A percentile compares a stretch with the other conserved stretches of the same genome.
phyloP scores from a whole-genome alignment of 2,329 filamentous ascomycete species.

The Colletotrichum tamarilloi region DNA sequence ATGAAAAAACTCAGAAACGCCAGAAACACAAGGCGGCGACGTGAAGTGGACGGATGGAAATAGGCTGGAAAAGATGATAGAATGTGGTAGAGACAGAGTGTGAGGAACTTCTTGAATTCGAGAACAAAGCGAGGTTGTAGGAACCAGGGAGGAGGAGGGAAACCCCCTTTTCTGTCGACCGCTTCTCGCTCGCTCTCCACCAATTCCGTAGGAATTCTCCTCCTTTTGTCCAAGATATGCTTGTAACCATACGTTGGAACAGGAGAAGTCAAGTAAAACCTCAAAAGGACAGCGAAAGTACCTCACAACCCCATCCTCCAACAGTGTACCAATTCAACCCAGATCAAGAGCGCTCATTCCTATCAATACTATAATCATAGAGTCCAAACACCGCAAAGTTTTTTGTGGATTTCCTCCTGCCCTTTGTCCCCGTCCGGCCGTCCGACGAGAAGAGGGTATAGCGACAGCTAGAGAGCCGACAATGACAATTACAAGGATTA shows the following conservation, averaged over 20 bases:
- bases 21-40: neutral
- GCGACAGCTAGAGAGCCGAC: constrained; percentile 19
- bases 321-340: constrained; percentile 15
- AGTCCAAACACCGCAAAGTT: constrained; percentile 20
- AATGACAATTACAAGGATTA: constrained; percentile 47
- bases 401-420: constrained; percentile 33
- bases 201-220: neutral
- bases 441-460: constrained; percentile 33
- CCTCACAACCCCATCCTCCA: constrained; percentile 5
- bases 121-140: constrained; percentile 26
- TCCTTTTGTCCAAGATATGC: neutral
- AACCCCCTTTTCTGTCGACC: constrained; percentile 4
- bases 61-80: neutral
- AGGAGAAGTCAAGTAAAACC: constrained; percentile 5
- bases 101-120: constrained; percentile 35
- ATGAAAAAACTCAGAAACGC: constrained; percentile 2
- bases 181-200: neutral
- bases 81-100: neutral
- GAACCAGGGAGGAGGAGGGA: constrained; percentile 4
- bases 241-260: constrained; percentile 8
- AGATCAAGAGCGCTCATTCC: constrained; percentile 23
- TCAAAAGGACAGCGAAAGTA: neutral
- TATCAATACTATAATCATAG: constrained; percentile 33
- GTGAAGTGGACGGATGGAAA: neutral
- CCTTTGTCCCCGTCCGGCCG: constrained; percentile 28